These are phyloP conservation scores for Zygosaccharomyces gambellarensis DNA, from an alignment of 805 yeast species.

Conservation along the genomic window DNA sequence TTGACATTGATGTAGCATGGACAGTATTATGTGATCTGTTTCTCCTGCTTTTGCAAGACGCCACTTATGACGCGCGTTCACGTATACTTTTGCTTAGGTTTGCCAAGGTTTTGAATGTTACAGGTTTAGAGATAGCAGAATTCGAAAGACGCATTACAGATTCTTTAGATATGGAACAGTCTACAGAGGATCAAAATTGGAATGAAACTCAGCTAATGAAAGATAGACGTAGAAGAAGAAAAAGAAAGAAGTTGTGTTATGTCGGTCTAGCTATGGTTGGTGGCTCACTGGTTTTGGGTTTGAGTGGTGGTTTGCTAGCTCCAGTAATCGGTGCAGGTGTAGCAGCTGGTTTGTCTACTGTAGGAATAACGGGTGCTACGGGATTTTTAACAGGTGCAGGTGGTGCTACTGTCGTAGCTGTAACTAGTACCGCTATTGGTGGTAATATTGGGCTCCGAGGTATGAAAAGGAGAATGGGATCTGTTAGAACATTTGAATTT, in stretches of 20 bases:
- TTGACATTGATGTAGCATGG: conserved; percentile 83
- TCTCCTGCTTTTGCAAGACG: conserved; percentile 71
- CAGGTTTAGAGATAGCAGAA: conserved; percentile 68
- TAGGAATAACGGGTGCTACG: conserved; percentile 90
- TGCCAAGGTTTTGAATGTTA: conserved; percentile 55
- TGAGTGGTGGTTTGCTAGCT: conserved; percentile 91
- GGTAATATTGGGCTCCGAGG: conserved; percentile 84
- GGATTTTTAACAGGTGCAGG: conserved; percentile 95
- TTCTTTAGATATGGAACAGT: conserved; percentile 81
- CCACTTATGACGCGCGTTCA: conserved; percentile 85
- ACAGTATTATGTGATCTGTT: conserved; percentile 89
- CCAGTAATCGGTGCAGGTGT: conserved; percentile 98
- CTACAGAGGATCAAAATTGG: conserved; percentile 66
- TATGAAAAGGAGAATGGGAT: conserved; percentile 82
- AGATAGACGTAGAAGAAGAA: conserved; percentile 61
- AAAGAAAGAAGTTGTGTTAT: conserved; percentile 67
- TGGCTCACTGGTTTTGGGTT: conserved; percentile 89
- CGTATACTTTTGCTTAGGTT: conserved; percentile 69
- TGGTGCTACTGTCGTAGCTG: conserved; percentile 90
- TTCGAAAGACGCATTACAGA: conserved; percentile 90
- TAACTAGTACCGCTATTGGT: conserved; percentile 87
- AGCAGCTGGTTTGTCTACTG: conserved; percentile 93
- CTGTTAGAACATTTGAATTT: conserved; percentile 89
- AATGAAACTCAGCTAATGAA: conserved; percentile 66
- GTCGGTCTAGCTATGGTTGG: conserved; percentile 95